These are phyloP conservation scores for Dentipellis fragilis DNA, from an alignment of 768 basidiomycete genomes.

Conservation along the genomic window DNA sequence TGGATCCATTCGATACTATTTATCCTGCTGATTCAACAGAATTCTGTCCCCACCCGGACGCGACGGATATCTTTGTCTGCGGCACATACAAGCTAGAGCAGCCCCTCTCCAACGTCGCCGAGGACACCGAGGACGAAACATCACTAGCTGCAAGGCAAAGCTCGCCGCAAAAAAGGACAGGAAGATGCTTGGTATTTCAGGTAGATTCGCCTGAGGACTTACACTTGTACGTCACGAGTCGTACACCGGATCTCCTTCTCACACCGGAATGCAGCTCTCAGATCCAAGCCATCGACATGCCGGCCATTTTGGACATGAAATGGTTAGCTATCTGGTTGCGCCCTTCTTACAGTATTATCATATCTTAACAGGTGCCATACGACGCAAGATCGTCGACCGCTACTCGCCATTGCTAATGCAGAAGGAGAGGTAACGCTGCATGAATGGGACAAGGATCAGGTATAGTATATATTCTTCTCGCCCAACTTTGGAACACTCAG, in stretches of 20 bases:
- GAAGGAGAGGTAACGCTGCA: slow-evolving; percentile 69
- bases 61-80: slow-evolving; percentile 62
- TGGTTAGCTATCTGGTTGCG: slow-evolving; percentile 42
- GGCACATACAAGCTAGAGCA: slow-evolving; percentile 84
- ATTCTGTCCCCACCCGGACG: slow-evolving; percentile 67
- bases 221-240: slow-evolving; percentile 12
- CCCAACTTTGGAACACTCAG: neutral
- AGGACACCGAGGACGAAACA: slow-evolving; percentile 5
- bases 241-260: too few species aligned
- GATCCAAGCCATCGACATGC: slow-evolving; percentile 58
- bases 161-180: slow-evolving; percentile 37
- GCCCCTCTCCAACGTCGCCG: neutral
- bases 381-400: slow-evolving; percentile 27
- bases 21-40: slow-evolving; percentile 87
- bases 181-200: slow-evolving; percentile 66
- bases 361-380: slow-evolving; percentile 46
- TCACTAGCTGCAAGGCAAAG: neutral
- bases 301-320: slow-evolving; percentile 90
- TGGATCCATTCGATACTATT: slow-evolving; percentile 45
- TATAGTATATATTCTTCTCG: slow-evolving; percentile 17
- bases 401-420: slow-evolving; percentile 75
- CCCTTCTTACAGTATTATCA: neutral
- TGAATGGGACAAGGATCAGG: slow-evolving; percentile 41
- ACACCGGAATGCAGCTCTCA: slow-evolving; percentile 26
- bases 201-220: slow-evolving; percentile 29